Base-by-base conservation (phyloP, 1,284 basidiomycete species). In the Coniferiporia weirii region DNA sequence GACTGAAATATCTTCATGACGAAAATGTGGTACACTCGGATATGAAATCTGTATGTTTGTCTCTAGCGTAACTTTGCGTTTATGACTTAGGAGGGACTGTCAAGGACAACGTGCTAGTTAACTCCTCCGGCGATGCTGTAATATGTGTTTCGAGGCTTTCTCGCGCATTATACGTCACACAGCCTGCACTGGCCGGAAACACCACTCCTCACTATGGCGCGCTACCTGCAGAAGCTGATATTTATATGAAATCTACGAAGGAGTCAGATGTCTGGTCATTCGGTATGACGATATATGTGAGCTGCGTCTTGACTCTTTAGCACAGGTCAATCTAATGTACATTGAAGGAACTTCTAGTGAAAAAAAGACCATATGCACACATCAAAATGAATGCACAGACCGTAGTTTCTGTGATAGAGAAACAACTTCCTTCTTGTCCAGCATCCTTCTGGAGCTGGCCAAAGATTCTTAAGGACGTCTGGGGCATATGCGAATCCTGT, bases 261-360 rank as follows among this genome's bases (percentile, higher is more conserved):
- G 12, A 54, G 36, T 32, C 52, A 15, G 58, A 59, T 35, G 58
- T 59, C 1, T 59, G 58, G 58, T 52, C 58, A 32, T 59, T 59
- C 44, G 52, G 52, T 10, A 59, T 59, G 58, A 59, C 58, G 13
- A 22, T 55, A 8, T 55, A 38, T 32, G 58, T 59, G 36, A 43
- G 58, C 38, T 8, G 8, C 44, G 8, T n/a, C 17, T 46, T n/a
- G 20, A 27, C 34, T 22, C 34, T 12, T 3, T 27, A 19, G n/a
- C 27, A 17, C n/a, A n/a, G 3, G 5, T 3, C 10, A 5, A 49
- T 8, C 22, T 17, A 27, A 27, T 32, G 17, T 15, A 1, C 20
- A 32, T 10, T n/a, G 8, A 13, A 59, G 58, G 58, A 59, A 50
- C 32, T 55, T 6, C 19, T 50, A 19, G 17, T 35, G 12, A 54